Base-by-base conservation (phyloP, 345 rosid genomes). In the Pugionium cornutum region DNA sequence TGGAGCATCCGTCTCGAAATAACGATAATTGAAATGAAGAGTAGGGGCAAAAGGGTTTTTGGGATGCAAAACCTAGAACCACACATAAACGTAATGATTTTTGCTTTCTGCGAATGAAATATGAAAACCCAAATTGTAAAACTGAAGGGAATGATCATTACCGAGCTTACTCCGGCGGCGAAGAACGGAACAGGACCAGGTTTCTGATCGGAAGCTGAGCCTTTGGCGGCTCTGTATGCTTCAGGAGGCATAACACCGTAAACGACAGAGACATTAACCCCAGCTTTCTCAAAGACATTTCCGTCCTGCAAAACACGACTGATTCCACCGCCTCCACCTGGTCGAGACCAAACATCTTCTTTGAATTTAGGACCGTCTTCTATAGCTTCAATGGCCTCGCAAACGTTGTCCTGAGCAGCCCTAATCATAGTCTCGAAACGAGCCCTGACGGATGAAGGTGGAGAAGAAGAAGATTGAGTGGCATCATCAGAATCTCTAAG, bases 211-310 rank as follows among this genome's bases (percentile, higher is more conserved):
- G 83, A 31, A 40, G 86, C 67, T 2, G 86, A 75, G 39, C 83
- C 89, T 76, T 86, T 88, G 18, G 99, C 97, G 53, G 96, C 99
- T 60, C 99, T 68, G 11, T 94, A 94, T 58, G 99, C 99, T 74
- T 94, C 99, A n/a, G 99, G 97, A 27, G 99, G 99, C 99, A 94
- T 94, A 32, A 86, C 80, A 0, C 99, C 99, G 9, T 94, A 94
- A 31, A 94, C 97, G 1, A 89, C 97, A 26, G 98, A 92, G 73
- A 92, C 91, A 76, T 92, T 92, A 33, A 92, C 98, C 0, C 97
- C 98, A 33, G 98, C 98, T 80, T 94, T 94, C 81, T 90, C 99
- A 76, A 84, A 94, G 44, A 94, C 86, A 53, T 83, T 88, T 1
- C 99, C 97, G 29, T 94, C 95, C 43, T 94, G 97, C 64, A 94